Evolutionary conservation across 352 stramenopile species (phyloP), one percentile per base, ranked within the genome.

Genomic region (Phytophthora brassicae): DNA sequence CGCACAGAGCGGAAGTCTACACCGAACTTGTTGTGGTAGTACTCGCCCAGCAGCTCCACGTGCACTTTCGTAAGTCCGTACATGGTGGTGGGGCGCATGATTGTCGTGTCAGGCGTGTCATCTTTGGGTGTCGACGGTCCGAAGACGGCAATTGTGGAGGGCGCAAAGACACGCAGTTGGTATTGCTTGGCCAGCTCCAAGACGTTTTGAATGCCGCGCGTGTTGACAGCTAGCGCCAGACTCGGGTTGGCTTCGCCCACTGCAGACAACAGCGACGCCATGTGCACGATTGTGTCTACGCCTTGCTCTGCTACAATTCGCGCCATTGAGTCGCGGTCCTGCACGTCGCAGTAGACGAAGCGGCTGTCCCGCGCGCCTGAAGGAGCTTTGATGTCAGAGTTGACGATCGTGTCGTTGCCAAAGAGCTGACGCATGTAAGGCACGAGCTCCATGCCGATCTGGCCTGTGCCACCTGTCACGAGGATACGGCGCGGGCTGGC

Each of bases 21-120:
- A 45, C 88, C 90, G 53, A 93, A 96, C 56, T 90, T 93, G n/a
- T 90, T 60, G 75, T 96, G 74, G 79, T 97, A 97, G 72, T 97
- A 97, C 68, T 96, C 85, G 55, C 90, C 90, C 42, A 97, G 68
- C 41, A 97, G 77, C 70, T 97, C 90, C 20, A 94, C 55, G 54
- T 96, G 88, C 38, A 97, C 78, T 59, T 97, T 97, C n/a, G 88
- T 97, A 57, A 97, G 90, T 46, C 91, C 91, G 44, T 93, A 93
- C 82, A 97, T 95, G 33, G 91, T 97, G 14, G 91, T 97, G 3
- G 91, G 91, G 3, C 89, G 84, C 88, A 96, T 96, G 65, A 97
- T 85, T 4, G 86, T 96, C 45, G 89, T 75, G 62, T 97, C 90
- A 1, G 88, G 90, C 7, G 90, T 97, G 11, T 81, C 75, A 46